Percentiles rank a stretch among this genome's conserved stretches.
These are phyloP conservation scores for Suillus bovinus DNA, from an alignment of 768 basidiomycete species.

Conservation along the genomic window DNA sequence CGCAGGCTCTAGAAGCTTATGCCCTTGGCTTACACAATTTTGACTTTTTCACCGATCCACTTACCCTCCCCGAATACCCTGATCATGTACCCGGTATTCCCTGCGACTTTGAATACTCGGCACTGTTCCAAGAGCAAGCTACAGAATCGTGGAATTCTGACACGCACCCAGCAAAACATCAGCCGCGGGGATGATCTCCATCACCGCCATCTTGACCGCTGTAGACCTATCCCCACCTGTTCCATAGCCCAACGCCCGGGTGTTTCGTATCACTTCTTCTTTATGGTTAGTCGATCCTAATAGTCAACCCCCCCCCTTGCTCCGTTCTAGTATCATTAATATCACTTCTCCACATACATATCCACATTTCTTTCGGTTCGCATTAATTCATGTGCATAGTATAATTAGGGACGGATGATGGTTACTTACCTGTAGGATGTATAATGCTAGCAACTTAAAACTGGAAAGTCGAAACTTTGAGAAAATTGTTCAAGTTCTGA, in stretches of 20 bases:
- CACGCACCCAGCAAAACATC: background rate
- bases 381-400: slow-evolving; percentile 5
- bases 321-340: background rate
- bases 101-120: slow-evolving; percentile 5
- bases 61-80: slow-evolving; percentile 10
- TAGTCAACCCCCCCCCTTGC: background rate
- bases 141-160: slow-evolving; percentile 1
- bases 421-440: background rate
- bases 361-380: background rate
- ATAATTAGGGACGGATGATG: background rate
- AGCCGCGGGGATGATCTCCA: background rate
- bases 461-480: background rate
- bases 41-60: slow-evolving; percentile 19
- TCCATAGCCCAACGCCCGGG: background rate
- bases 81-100: background rate
- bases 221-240: slow-evolving; percentile 2
- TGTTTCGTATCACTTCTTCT: background rate
- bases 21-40: slow-evolving; percentile 29
- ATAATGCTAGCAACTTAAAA: background rate
- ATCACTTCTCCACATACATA: slow-evolving; percentile 1
- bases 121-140: slow-evolving; percentile 8
- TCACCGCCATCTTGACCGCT: background rate
- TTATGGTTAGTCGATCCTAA: background rate
- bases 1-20: slow-evolving; percentile 31
- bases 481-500: too few species aligned